These are phyloP conservation scores for Nicotiana knightiana DNA, from an alignment of 257 asterid species.

Conservation along the genomic window DNA sequence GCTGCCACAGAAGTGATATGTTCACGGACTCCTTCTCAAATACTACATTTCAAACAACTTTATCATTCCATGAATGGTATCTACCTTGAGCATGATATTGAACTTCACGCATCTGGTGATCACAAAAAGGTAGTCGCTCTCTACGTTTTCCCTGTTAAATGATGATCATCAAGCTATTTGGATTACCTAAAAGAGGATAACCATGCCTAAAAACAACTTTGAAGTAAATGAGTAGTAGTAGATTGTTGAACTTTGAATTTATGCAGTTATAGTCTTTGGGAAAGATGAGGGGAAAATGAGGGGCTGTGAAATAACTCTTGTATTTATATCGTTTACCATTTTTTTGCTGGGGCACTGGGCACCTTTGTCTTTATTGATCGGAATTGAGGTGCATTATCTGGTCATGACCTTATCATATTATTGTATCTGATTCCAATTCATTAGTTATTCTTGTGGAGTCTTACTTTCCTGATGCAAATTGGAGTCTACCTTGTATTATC, in stretches of 20 bases:
- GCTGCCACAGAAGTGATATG: constrained; percentile 90
- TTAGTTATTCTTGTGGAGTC: not conserved
- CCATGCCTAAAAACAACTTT: not conserved
- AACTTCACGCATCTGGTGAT: constrained; percentile 58
- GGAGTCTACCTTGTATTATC: not conserved
- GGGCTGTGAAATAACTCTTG: not conserved
- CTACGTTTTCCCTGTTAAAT: constrained; percentile 4
- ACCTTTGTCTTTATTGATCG: not conserved
- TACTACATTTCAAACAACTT: constrained; percentile 65
- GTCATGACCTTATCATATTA: not conserved
- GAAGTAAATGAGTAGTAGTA: not conserved
- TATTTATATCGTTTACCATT: not conserved
- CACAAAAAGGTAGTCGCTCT: constrained; percentile 54
- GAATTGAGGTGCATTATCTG: not conserved
- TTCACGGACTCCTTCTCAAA: constrained; percentile 81
- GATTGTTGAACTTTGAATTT: not conserved
- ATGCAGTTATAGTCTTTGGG: not conserved
- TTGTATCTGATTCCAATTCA: not conserved
- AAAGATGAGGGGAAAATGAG: not conserved
- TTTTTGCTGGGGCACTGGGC: not conserved
- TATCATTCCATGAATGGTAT: constrained; percentile 52
- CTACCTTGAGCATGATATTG: constrained; percentile 80
- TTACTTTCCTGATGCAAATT: not conserved
- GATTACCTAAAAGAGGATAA: not conserved
- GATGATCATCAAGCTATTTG: not conserved